A percentile compares a stretch with the other conserved stretches of the same genome.
These are phyloP conservation scores for Hemisphaericaspora xylanilytica DNA, from an alignment of 1,139 yeast species.

Conservation along the genomic window DNA sequence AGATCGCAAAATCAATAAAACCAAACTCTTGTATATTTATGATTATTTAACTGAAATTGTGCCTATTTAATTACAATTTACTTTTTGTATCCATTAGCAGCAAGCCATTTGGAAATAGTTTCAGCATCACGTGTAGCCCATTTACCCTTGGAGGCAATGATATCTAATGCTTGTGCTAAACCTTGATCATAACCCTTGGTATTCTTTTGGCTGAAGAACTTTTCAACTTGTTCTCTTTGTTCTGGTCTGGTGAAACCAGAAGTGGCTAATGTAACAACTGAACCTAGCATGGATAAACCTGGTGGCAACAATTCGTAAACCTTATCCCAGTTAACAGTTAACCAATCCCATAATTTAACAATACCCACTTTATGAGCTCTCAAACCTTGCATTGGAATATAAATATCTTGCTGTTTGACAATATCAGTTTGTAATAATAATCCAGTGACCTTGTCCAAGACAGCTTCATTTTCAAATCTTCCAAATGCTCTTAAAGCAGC, in stretches of 20 bases:
- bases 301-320: conserved; percentile 70
- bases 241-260: conserved; percentile 64
- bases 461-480: conserved; percentile 54
- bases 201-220: conserved; percentile 59
- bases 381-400: conserved; percentile 73
- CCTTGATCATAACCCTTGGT: conserved; percentile 74
- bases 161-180: conserved; percentile 69
- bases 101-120: conserved; percentile 54
- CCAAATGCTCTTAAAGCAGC: conserved; percentile 78
- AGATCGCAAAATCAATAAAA: background rate
- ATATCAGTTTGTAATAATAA: conserved; percentile 65
- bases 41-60: background rate
- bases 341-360: conserved; percentile 73
- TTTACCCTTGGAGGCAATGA: conserved; percentile 56
- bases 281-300: conserved; percentile 74
- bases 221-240: conserved; percentile 54
- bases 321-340: conserved; percentile 69
- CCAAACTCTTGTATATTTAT: background rate
- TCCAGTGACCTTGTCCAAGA: conserved; percentile 59
- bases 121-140: conserved; percentile 67
- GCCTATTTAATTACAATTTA: conserved; percentile 5
- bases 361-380: conserved; percentile 62
- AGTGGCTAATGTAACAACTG: conserved; percentile 61
- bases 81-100: conserved; percentile 41
- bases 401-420: conserved; percentile 78